Evolutionary conservation across 208 protist genomes (phyloP).

Genomic region (Balamuthia mandrillaris): DNA sequence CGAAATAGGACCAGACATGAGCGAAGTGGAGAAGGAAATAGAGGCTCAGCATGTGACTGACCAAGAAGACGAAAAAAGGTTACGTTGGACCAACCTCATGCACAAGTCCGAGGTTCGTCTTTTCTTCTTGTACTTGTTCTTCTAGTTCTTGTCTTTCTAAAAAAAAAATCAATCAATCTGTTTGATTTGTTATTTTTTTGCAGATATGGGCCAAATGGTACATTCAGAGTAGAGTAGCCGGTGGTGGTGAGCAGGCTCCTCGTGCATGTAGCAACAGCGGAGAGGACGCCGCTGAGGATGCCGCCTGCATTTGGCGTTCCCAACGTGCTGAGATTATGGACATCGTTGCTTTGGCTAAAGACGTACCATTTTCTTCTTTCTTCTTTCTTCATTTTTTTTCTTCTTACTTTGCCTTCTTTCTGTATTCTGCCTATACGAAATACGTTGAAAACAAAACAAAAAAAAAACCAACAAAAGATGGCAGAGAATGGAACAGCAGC

Average conservation of each 20-base stretch:
- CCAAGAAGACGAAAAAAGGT: too few species aligned
- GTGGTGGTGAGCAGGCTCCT: background rate
- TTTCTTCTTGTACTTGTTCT: background rate
- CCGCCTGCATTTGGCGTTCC: background rate
- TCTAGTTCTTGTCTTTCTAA: too few species aligned
- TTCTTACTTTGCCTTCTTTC: background rate
- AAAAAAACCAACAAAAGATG: too few species aligned
- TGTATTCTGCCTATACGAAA: background rate
- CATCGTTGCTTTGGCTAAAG: background rate
- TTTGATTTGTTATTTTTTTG: background rate
- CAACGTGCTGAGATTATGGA: background rate
- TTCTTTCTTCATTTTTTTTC: background rate
- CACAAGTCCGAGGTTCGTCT: too few species aligned
- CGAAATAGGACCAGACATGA: too few species aligned
- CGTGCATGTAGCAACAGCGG: background rate
- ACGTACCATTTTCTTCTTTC: background rate
- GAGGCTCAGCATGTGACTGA: too few species aligned
- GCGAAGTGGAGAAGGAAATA: too few species aligned
- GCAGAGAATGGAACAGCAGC: background rate
- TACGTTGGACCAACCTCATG: too few species aligned
- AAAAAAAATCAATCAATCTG: too few species aligned
- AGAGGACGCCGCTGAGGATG: background rate
- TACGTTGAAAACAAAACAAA: too few species aligned
- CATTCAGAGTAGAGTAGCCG: background rate
- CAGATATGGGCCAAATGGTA: constrained; percentile 15